Conservation (phyloP, 1,284 basidiomycete genomes). For the Ceratorhiza oryzae-sativae region DNA sequence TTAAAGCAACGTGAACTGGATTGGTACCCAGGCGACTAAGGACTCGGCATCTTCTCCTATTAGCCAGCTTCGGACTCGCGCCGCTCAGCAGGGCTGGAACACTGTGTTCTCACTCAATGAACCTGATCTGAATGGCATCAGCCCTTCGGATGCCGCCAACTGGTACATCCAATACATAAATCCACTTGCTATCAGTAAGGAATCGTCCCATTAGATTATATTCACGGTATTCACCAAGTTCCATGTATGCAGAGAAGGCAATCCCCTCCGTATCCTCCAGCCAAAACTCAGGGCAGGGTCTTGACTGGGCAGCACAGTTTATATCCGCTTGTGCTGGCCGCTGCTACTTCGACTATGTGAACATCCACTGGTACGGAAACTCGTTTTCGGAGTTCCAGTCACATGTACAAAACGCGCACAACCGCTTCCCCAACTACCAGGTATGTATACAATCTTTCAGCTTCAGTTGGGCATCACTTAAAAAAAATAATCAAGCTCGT, state of each 20-base stretch:
- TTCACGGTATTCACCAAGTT: too few species aligned
- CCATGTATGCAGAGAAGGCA: conserved; percentile 12
- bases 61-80: conserved; percentile 8
- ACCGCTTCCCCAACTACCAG: conserved; percentile 26
- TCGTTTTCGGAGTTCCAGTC: conserved; percentile 20
- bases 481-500: conserved; percentile 6
- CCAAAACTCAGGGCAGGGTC: not conserved
- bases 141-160: conserved; percentile 8
- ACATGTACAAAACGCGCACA: conserved; percentile 28
- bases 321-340: conserved; percentile 13
- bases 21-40: conserved; percentile 18
- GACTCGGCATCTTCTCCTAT: conserved; percentile 22
- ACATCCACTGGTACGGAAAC: conserved; percentile 32
- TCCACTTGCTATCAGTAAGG: conserved; percentile 34
- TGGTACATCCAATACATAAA: conserved; percentile 39
- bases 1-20: conserved; percentile 24
- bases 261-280: conserved; percentile 29
- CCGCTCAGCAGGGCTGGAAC: conserved; percentile 30
- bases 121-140: conserved; percentile 34
- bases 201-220: not conserved
- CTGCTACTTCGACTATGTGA: conserved; percentile 32
- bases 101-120: conserved; percentile 39
- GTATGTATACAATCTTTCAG: not conserved
- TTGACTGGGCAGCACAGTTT: conserved; percentile 15
- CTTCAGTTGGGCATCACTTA: not conserved